A percentile compares a stretch with the other conserved stretches of the same genome.
phyloP scores from a whole-genome alignment of 1,284 basidiomycete genomes.

The Sphagnurus paluster region DNA sequence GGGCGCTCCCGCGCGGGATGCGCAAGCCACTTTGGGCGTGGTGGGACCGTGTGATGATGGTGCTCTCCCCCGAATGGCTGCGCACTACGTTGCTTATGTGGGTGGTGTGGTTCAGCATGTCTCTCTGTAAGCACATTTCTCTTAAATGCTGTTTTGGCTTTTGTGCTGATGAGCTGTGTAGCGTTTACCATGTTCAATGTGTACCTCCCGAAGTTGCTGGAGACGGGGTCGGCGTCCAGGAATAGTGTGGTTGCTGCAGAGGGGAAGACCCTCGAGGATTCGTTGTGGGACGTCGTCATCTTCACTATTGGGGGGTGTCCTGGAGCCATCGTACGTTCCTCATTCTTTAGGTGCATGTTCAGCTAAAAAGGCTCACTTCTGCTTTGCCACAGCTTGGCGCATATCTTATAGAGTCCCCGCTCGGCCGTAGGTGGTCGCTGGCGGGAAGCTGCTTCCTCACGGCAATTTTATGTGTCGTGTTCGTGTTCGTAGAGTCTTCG shows the following conservation, averaged over 20 bases:
- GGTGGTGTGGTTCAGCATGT: conserved; percentile 81
- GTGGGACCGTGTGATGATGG: conserved; percentile 71
- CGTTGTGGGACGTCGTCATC: conserved; percentile 81
- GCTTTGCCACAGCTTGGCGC: conserved; percentile 75
- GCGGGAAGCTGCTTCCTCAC: conserved; percentile 84
- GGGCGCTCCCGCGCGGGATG: conserved; percentile 42
- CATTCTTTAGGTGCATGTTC: neutral
- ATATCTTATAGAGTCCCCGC: conserved; percentile 76
- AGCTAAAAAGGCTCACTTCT: neutral
- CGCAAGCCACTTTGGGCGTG: conserved; percentile 59
- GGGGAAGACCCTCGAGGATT: conserved; percentile 60
- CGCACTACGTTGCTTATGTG: conserved; percentile 84
- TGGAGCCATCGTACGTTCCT: conserved; percentile 70
- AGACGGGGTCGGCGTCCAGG: conserved; percentile 44
- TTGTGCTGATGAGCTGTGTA: conserved; percentile 25
- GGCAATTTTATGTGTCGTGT: conserved; percentile 74
- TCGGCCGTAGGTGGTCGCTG: conserved; percentile 81
- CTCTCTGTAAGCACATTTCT: conserved; percentile 57
- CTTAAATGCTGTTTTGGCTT: neutral
- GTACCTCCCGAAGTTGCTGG: conserved; percentile 89
- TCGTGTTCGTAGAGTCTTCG: conserved; percentile 62
- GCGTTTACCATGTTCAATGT: conserved; percentile 98
- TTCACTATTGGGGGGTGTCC: conserved; percentile 86
- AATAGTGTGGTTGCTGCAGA: conserved; percentile 23
- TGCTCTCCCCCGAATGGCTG: conserved; percentile 83